These are phyloP conservation scores for Aspergillus funiculosus DNA, from an alignment of 495 filamentous ascomycete species.

Conservation along the genomic window DNA sequence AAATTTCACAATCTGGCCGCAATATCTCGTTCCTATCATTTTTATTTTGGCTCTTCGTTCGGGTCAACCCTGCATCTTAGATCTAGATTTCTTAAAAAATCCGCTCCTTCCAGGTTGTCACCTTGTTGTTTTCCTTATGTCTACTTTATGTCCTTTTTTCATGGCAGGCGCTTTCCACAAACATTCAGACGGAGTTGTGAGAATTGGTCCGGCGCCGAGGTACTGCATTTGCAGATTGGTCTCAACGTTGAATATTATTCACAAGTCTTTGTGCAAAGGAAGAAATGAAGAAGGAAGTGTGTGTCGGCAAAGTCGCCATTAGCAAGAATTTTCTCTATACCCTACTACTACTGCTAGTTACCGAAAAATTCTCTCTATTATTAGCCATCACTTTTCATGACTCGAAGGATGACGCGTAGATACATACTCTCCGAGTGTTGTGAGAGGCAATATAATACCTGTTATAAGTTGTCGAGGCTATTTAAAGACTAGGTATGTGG, in stretches of 20 bases:
- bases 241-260: not conserved
- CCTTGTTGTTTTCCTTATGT: slow-evolving; percentile 1
- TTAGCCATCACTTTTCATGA: too few relatives aligned
- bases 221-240: slow-evolving; percentile 6
- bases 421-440: too few relatives aligned
- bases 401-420: too few relatives aligned
- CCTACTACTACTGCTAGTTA: too few relatives aligned
- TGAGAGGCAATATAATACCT: too few relatives aligned
- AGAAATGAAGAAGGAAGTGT: too few relatives aligned
- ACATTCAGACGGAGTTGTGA: slow-evolving; percentile 16
- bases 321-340: too few relatives aligned
- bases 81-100: slow-evolving; percentile 23
- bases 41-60: slow-evolving; percentile 9
- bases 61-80: slow-evolving; percentile 14
- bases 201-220: slow-evolving; percentile 17
- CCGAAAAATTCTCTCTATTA: too few relatives aligned
- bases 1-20: slow-evolving; percentile 5
- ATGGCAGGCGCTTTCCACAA: not conserved
- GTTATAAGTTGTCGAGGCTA: too few relatives aligned
- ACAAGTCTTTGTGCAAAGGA: not conserved
- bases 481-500: too few relatives aligned
- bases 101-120: not conserved
- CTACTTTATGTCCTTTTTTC: slow-evolving; percentile 1
- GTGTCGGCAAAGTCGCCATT: too few relatives aligned
- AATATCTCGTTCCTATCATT: slow-evolving; percentile 4